Percentiles rank a stretch among this genome's conserved stretches.
Conservation (phyloP, 139 green algal species). For the Coelastrella sp. region DNA sequence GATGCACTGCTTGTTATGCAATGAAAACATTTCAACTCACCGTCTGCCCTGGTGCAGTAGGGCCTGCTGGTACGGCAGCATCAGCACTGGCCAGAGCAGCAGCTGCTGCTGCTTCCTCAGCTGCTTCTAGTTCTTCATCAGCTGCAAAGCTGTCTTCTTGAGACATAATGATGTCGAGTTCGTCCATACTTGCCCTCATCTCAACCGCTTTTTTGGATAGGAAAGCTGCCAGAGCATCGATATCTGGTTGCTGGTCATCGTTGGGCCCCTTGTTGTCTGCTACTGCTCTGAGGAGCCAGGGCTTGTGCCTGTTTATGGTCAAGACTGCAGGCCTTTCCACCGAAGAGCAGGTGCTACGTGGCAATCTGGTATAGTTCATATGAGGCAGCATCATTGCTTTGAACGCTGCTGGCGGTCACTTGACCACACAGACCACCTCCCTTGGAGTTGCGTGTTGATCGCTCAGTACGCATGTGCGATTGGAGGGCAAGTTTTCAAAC, state of each 20-base stretch:
- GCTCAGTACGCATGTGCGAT: too few relatives aligned
- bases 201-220: conserved; percentile 20
- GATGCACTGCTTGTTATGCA: too few relatives aligned
- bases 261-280: not conserved
- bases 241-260: not conserved
- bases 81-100: not conserved
- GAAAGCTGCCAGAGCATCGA: conserved; percentile 39
- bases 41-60: not conserved
- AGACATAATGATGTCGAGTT: conserved; percentile 6
- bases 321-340: too few relatives aligned
- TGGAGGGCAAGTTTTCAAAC: too few relatives aligned
- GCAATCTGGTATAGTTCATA: too few relatives aligned
- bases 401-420: too few relatives aligned
- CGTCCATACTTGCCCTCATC: conserved; percentile 43
- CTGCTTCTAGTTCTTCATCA: not conserved
- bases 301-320: not conserved
- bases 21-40: too few relatives aligned
- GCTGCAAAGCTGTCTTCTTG: not conserved
- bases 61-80: conserved; percentile 4
- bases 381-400: too few relatives aligned
- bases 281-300: not conserved
- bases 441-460: too few relatives aligned
- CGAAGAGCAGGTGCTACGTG: too few relatives aligned
- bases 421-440: too few relatives aligned
- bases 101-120: conserved; percentile 7